Conservation (phyloP, 2,329 filamentous ascomycete species). For the Cyclaneusma minus region DNA sequence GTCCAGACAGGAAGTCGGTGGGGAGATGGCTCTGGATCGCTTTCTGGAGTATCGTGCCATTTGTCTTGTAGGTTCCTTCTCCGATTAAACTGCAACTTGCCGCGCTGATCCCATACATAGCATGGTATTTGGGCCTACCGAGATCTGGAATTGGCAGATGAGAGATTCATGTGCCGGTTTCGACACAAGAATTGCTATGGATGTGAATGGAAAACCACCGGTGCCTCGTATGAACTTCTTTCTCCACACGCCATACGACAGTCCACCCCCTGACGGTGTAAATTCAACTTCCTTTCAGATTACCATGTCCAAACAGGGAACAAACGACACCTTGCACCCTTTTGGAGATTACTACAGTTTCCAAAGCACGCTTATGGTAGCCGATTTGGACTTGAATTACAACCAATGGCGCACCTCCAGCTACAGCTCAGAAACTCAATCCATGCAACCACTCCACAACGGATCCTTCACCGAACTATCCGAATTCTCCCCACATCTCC, state of each 20-base stretch:
- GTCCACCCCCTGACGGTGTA: no score
- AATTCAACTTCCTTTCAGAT: no score
- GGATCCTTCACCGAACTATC: conserved; percentile 4
- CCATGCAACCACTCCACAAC: not conserved
- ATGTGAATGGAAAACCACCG: no score
- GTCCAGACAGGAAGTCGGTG: no score
- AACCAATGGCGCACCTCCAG: conserved; percentile 5
- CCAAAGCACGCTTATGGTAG: conserved; percentile 1
- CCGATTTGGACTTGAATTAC: conserved; percentile 7
- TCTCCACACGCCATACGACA: no score
- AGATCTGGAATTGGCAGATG: conserved; percentile 9
- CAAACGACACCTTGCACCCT: no score
- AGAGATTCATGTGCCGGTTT: conserved; percentile 9
- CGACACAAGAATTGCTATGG: conserved; percentile 8
- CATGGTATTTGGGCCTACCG: conserved; percentile 4
- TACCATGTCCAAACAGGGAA: no score
- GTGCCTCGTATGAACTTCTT: no score
- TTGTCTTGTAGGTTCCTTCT: not conserved
- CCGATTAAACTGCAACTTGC: conserved; percentile 1
- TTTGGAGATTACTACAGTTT: no score
- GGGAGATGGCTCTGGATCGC: not conserved
- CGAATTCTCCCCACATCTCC: conserved; percentile 1
- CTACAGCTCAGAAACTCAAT: no score
- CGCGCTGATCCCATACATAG: not conserved
- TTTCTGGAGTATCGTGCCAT: not conserved